These are phyloP conservation scores for Aspergillus arachidicola DNA, from an alignment of 2,329 filamentous ascomycete genomes.

Conservation along the genomic window DNA sequence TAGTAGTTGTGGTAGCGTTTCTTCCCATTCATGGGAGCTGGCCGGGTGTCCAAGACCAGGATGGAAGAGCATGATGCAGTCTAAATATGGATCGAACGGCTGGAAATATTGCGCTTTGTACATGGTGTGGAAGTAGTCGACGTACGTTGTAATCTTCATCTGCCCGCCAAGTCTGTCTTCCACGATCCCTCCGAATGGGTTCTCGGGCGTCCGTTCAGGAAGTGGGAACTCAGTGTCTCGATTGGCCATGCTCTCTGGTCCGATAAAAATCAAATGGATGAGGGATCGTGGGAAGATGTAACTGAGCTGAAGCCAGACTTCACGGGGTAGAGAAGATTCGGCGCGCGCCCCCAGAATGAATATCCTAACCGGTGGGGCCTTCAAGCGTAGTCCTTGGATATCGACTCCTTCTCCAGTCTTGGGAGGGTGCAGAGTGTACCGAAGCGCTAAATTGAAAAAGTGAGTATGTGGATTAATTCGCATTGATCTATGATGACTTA, in stretches of 20 bases:
- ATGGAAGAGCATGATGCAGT: constrained; percentile 96
- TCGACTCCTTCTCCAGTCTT: constrained; percentile 72
- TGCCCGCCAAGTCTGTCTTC: constrained; percentile 86
- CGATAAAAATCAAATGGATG: constrained; percentile 91
- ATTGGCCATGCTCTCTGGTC: constrained; percentile 93
- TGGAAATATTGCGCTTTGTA: constrained; percentile 89
- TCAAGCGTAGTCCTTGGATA: constrained; percentile 78
- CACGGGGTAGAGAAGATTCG: constrained; percentile 92
- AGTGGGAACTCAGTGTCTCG: constrained; percentile 91
- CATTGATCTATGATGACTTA: constrained; percentile 48
- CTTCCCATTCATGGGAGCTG: constrained; percentile 89
- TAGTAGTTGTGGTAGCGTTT: constrained; percentile 83
- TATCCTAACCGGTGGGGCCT: constrained; percentile 83
- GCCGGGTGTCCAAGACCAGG: constrained; percentile 94
- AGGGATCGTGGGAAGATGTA: constrained; percentile 91
- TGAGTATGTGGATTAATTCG: constrained; percentile 1
- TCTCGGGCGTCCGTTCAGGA: constrained; percentile 77
- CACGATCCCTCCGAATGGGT: constrained; percentile 91
- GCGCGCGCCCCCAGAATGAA: constrained; percentile 94
- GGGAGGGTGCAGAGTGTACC: constrained; percentile 91
- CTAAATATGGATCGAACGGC: constrained; percentile 97
- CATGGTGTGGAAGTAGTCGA: constrained; percentile 97
- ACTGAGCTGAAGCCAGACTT: constrained; percentile 92
- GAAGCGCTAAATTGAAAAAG: constrained; percentile 63
- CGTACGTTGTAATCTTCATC: constrained; percentile 96